Percentiles rank a stretch among this genome's conserved stretches.
phyloP scores from a whole-genome alignment of 768 basidiomycete species.

The Serendipita sp. region DNA sequence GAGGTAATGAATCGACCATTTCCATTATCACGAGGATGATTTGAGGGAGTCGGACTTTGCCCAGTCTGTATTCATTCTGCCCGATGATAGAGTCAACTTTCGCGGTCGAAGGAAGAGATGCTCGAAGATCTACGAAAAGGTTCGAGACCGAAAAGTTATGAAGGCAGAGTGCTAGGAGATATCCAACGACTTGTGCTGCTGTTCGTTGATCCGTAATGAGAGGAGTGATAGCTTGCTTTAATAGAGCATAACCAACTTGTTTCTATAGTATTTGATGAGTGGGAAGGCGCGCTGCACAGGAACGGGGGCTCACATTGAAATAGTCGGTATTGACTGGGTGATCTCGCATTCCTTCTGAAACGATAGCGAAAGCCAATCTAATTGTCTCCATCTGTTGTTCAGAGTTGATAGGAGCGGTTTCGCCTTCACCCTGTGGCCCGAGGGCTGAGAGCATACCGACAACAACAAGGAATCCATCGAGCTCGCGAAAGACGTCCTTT shows the following conservation, averaged over 20 bases:
- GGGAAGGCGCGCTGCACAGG: neutral
- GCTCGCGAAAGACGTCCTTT: constrained; percentile 62
- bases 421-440: constrained; percentile 17
- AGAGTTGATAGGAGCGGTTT: constrained; percentile 17
- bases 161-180: constrained; percentile 49
- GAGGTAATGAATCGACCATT: constrained; percentile 22
- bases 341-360: constrained; percentile 45
- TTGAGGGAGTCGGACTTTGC: constrained; percentile 39
- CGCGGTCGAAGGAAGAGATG: neutral
- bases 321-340: constrained; percentile 41
- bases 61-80: constrained; percentile 24
- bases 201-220: constrained; percentile 33
- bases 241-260: constrained; percentile 46
- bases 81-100: constrained; percentile 20
- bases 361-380: constrained; percentile 44
- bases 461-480: constrained; percentile 64
- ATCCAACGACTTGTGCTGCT: constrained; percentile 42
- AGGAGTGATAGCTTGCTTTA: constrained; percentile 40
- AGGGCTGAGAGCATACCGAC: constrained; percentile 57
- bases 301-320: constrained; percentile 39
- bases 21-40: constrained; percentile 48
- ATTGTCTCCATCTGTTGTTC: constrained; percentile 36
- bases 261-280: constrained; percentile 20
- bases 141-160: constrained; percentile 43
- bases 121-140: constrained; percentile 35